A percentile compares a stretch with the other conserved stretches of the same genome.
Conservation (phyloP, 306 rosid species). For the Dryas octopetala region DNA sequence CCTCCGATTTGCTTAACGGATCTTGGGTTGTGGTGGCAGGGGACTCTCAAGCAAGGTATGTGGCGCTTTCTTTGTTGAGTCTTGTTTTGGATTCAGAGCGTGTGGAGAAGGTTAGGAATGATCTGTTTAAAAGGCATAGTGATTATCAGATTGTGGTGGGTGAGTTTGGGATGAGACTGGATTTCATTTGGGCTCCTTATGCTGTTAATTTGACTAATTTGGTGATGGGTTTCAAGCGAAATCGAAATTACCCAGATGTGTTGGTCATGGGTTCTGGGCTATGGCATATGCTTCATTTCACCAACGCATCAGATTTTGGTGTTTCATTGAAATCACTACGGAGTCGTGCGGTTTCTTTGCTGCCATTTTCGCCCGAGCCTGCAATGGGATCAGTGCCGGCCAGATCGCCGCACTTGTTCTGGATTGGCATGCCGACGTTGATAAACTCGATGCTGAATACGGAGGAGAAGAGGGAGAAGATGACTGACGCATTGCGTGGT, state of each 20-base stretch:
- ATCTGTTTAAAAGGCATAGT: slow-evolving; percentile 72
- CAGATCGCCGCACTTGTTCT: slow-evolving; percentile 72
- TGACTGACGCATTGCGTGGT: slow-evolving; percentile 61
- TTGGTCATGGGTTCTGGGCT: slow-evolving; percentile 80
- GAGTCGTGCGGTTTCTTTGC: slow-evolving; percentile 44
- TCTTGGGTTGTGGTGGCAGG: slow-evolving; percentile 90
- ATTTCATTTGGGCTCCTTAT: slow-evolving; percentile 87
- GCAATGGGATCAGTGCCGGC: slow-evolving; percentile 43
- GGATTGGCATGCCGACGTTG: slow-evolving; percentile 84
- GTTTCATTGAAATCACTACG: slow-evolving; percentile 39
- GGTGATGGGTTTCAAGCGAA: slow-evolving; percentile 45
- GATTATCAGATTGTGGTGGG: slow-evolving; percentile 58
- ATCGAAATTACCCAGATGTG: slow-evolving; percentile 67
- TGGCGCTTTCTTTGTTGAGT: slow-evolving; percentile 52
- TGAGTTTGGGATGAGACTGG: slow-evolving; percentile 73
- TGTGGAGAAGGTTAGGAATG: slow-evolving; percentile 39
- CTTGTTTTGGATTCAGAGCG: slow-evolving; percentile 56
- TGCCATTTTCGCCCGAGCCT: slow-evolving; percentile 55
- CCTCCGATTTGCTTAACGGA: slow-evolving; percentile 80
- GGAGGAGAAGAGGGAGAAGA: slow-evolving; percentile 78
- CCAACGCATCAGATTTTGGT: slow-evolving; percentile 63
- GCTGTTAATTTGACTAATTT: slow-evolving; percentile 58
- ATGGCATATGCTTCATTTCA: slow-evolving; percentile 81
- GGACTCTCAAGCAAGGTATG: slow-evolving; percentile 77
- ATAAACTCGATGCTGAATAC: slow-evolving; percentile 85